phyloP scores from a whole-genome alignment of 2,329 filamentous ascomycete genomes.

The Bipolaris oryzae region DNA sequence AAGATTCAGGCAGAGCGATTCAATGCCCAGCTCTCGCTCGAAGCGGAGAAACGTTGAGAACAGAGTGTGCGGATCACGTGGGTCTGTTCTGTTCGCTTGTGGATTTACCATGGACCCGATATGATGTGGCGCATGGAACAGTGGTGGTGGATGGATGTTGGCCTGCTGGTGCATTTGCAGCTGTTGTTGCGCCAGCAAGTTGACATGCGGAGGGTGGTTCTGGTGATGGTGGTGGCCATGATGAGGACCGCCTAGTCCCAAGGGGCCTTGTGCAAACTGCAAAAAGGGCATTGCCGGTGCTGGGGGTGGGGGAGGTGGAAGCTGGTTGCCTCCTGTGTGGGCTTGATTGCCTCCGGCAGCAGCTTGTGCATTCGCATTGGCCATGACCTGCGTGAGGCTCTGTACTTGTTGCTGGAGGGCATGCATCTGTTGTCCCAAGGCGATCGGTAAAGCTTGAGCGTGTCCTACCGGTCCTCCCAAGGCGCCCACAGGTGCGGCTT shows the following conservation, averaged over 20 bases:
- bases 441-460: constrained; percentile 33
- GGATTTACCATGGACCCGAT: not conserved
- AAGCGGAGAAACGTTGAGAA: constrained; percentile 43
- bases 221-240: constrained; percentile 7
- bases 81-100: not conserved
- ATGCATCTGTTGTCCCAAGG: constrained; percentile 34
- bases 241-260: constrained; percentile 4
- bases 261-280: constrained; percentile 28
- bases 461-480: constrained; percentile 23
- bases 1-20: constrained; percentile 43
- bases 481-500: not conserved
- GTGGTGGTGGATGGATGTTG: constrained; percentile 2
- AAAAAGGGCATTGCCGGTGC: constrained; percentile 29
- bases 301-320: constrained; percentile 24
- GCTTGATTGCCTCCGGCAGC: constrained; percentile 5
- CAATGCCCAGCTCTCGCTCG: constrained; percentile 46
- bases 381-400: constrained; percentile 24
- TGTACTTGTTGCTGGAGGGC: constrained; percentile 37
- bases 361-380: constrained; percentile 15
- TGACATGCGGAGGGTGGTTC: constrained; percentile 16
- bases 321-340: constrained; percentile 11
- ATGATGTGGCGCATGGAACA: not conserved
- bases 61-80: constrained; percentile 17
- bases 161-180: constrained; percentile 2
- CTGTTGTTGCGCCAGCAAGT: constrained; percentile 23